A percentile compares a stretch with the other conserved stretches of the same genome.
phyloP scores from a whole-genome alignment of 163 green algal species.

The Coccomyxa subellipsoidea region DNA sequence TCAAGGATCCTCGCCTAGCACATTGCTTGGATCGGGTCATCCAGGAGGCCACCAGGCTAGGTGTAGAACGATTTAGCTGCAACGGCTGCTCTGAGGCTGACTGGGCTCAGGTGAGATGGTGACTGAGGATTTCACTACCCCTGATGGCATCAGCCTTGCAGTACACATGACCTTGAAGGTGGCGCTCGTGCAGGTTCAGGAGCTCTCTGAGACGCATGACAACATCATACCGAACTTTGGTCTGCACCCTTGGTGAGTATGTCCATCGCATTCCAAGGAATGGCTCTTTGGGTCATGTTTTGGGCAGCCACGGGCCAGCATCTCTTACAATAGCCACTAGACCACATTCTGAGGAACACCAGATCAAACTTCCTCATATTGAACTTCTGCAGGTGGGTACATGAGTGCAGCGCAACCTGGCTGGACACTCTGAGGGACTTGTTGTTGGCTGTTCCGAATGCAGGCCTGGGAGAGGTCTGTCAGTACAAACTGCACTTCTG shows the following conservation, averaged over 20 bases:
- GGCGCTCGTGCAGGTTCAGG: slow-evolving; percentile 15
- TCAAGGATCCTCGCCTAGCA: slow-evolving; percentile 30
- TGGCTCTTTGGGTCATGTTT: no score
- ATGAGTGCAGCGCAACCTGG: slow-evolving; percentile 1
- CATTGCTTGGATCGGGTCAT: slow-evolving; percentile 16
- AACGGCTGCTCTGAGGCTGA: slow-evolving; percentile 45
- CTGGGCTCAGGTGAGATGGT: slow-evolving; percentile 30
- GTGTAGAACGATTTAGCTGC: slow-evolving; percentile 24
- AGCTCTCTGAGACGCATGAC: background rate
- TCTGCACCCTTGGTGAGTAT: slow-evolving; percentile 45
- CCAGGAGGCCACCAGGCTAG: background rate
- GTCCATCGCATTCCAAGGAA: no score
- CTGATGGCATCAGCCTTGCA: no score
- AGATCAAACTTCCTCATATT: no score
- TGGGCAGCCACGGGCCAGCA: no score
- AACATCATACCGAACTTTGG: slow-evolving; percentile 41
- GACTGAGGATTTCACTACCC: background rate
- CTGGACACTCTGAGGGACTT: slow-evolving; percentile 9
- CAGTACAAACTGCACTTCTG: no score
- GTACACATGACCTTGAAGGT: no score
- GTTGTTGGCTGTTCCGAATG: slow-evolving; percentile 21
- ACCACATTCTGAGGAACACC: no score
- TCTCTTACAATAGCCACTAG: no score
- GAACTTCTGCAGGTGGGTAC: slow-evolving; percentile 13
- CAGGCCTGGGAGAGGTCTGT: slow-evolving; percentile 47